These are phyloP conservation scores for Neocucurbitaria cava DNA, from an alignment of 2,329 filamentous ascomycete genomes.

Conservation along the genomic window DNA sequence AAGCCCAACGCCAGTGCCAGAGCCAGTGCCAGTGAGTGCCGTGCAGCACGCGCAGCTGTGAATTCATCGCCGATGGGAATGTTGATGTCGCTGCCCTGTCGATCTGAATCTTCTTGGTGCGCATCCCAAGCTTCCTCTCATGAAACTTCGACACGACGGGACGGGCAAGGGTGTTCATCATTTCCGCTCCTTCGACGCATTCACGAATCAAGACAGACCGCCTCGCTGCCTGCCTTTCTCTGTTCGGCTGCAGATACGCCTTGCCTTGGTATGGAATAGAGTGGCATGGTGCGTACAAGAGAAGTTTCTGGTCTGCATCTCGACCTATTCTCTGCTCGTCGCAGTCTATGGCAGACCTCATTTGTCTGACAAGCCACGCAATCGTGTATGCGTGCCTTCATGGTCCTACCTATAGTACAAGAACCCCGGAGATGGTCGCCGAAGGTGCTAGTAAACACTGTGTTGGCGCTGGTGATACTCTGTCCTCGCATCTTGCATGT, in stretches of 20 bases:
- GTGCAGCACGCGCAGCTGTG: background rate
- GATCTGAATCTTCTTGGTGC: constrained; percentile 14
- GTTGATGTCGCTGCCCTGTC: constrained; percentile 8
- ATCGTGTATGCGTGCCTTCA: constrained; percentile 11
- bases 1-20: constrained; percentile 2
- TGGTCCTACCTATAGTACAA: constrained; percentile 5
- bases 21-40: background rate
- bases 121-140: constrained; percentile 10
- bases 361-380: constrained; percentile 7
- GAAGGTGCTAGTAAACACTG: constrained; percentile 3
- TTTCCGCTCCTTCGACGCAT: constrained; percentile 23
- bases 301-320: constrained; percentile 11
- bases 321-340: constrained; percentile 5
- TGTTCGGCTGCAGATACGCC: constrained; percentile 6
- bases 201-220: constrained; percentile 33
- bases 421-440: background rate
- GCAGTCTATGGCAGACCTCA: background rate
- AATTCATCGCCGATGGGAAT: background rate
- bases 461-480: constrained; percentile 13
- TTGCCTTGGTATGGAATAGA: constrained; percentile 18
- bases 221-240: constrained; percentile 14
- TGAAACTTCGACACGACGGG: constrained; percentile 30
- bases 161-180: constrained; percentile 30
- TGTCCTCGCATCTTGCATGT: constrained; percentile 9
- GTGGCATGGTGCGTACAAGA: constrained; percentile 13